Percentiles rank a stretch among this genome's conserved stretches.
phyloP scores from a whole-genome alignment of 2,329 filamentous ascomycete species.

The Neophaeococcomyces aloes region DNA sequence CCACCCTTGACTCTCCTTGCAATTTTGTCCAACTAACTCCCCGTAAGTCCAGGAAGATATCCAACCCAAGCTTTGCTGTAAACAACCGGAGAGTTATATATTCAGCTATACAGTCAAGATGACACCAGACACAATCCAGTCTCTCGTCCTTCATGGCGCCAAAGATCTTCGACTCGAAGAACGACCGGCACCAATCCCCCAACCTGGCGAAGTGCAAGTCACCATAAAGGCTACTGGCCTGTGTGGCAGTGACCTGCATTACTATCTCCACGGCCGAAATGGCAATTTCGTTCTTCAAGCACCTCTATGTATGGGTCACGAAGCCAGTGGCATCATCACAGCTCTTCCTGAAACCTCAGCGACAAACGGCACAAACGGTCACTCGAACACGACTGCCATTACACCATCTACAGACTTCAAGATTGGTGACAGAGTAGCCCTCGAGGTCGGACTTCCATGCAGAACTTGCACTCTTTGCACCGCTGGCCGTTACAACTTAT shows the following conservation, averaged over 20 bases:
- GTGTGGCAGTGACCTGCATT: constrained; percentile 66
- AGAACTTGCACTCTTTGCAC: constrained; percentile 48
- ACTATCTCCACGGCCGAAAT: constrained; percentile 79
- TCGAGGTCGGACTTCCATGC: constrained; percentile 86
- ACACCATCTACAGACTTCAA: constrained; percentile 23
- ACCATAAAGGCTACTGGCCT: constrained; percentile 56
- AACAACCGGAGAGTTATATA: neutral
- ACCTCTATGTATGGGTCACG: constrained; percentile 70
- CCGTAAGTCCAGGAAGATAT: neutral
- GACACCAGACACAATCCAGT: constrained; percentile 19
- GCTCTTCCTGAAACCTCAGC: constrained; percentile 49
- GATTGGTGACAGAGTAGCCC: constrained; percentile 72
- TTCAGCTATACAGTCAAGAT: neutral
- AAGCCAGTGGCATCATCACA: constrained; percentile 69
- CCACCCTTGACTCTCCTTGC: neutral
- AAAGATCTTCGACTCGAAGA: constrained; percentile 51
- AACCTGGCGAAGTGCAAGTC: constrained; percentile 50
- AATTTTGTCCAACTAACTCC: neutral
- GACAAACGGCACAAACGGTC: constrained; percentile 13
- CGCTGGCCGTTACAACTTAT: constrained; percentile 52
- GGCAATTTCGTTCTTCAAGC: constrained; percentile 73
- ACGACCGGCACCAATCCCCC: constrained; percentile 38
- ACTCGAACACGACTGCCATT: constrained; percentile 1
- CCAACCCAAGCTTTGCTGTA: neutral
- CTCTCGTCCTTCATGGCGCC: constrained; percentile 49